A percentile compares a stretch with the other conserved stretches of the same genome.
These are phyloP conservation scores for Amaranthus hypochondriacus DNA, from an alignment of 148 eudicot genomes.

Conservation along the genomic window DNA sequence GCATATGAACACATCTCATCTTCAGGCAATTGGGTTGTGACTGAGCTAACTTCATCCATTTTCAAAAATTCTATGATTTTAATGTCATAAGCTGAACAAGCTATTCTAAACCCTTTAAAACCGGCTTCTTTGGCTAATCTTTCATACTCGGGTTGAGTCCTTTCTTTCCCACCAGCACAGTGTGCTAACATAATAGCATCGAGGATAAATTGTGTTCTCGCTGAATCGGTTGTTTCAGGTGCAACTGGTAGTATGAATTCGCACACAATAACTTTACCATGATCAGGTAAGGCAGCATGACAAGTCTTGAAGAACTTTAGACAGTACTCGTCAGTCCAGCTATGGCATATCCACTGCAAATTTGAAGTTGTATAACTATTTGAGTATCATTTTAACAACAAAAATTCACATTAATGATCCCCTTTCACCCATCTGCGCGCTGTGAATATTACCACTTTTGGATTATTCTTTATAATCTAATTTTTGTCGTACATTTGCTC, in stretches of 20 bases:
- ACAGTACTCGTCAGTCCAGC: constrained; percentile 88
- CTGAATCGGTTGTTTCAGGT: constrained; percentile 51
- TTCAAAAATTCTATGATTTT: too few relatives aligned
- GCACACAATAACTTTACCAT: constrained; percentile 77
- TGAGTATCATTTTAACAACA: too few relatives aligned
- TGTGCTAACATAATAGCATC: constrained; percentile 86
- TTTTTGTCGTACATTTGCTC: too few relatives aligned
- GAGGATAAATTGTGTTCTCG: constrained; percentile 54
- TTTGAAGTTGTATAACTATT: too few relatives aligned
- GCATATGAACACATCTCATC: too few relatives aligned
- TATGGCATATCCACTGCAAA: constrained; percentile 82
- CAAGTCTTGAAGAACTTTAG: constrained; percentile 67
- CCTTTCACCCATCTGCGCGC: too few relatives aligned
- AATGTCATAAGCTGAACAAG: constrained; percentile 38
- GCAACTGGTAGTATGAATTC: constrained; percentile 73
- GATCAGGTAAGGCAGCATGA: constrained; percentile 57
- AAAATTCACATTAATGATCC: too few relatives aligned
- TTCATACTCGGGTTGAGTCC: constrained; percentile 76
- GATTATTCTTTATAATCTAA: too few relatives aligned
- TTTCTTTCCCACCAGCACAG: constrained; percentile 85
- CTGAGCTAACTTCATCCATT: too few relatives aligned
- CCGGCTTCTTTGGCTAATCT: constrained; percentile 71
- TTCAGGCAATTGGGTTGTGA: too few relatives aligned
- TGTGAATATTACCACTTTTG: too few relatives aligned
- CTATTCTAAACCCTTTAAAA: constrained; percentile 45